phyloP scores from a whole-genome alignment of 2,329 filamentous ascomycete genomes.

The Cytospora paraplurivora region DNA sequence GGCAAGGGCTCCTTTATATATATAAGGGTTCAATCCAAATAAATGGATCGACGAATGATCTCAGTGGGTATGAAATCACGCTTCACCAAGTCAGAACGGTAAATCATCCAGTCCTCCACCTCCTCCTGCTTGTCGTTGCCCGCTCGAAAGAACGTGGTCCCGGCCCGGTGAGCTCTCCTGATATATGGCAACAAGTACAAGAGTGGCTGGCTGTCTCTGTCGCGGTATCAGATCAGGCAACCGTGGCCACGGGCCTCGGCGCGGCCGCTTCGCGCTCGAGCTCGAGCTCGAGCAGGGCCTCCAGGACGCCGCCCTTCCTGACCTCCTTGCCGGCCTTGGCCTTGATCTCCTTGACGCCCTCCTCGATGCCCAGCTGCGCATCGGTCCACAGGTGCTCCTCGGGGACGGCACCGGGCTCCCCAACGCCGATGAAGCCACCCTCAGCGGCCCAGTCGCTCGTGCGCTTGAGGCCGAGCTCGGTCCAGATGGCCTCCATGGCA shows the following conservation, averaged over 20 bases:
- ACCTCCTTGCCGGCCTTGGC: constrained; percentile 37
- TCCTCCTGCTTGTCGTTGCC: constrained; percentile 27
- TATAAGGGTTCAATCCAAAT: constrained; percentile 1
- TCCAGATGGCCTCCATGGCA: constrained; percentile 87
- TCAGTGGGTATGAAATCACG: neutral
- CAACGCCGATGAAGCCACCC: constrained; percentile 94
- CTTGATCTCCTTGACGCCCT: constrained; percentile 64
- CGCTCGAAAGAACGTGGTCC: constrained; percentile 39
- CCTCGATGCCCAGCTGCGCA: constrained; percentile 76
- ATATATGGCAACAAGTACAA: constrained; percentile 9
- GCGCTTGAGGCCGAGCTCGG: constrained; percentile 83
- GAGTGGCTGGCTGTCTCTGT: neutral
- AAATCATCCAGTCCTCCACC: constrained; percentile 1
- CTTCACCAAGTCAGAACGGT: constrained; percentile 20
- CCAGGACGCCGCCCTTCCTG: constrained; percentile 50
- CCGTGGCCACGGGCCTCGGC: constrained; percentile 36
- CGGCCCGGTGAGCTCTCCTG: constrained; percentile 36
- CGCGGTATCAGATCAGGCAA: constrained; percentile 27
- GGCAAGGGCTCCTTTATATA: constrained; percentile 14
- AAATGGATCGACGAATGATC: neutral
- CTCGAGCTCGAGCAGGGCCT: constrained; percentile 58
- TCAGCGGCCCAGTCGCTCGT: constrained; percentile 89
- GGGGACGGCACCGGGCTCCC: constrained; percentile 64
- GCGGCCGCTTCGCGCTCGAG: constrained; percentile 51
- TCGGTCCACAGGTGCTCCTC: constrained; percentile 87